Conservation (phyloP, 768 basidiomycete genomes). For the Boletus fagicola region DNA sequence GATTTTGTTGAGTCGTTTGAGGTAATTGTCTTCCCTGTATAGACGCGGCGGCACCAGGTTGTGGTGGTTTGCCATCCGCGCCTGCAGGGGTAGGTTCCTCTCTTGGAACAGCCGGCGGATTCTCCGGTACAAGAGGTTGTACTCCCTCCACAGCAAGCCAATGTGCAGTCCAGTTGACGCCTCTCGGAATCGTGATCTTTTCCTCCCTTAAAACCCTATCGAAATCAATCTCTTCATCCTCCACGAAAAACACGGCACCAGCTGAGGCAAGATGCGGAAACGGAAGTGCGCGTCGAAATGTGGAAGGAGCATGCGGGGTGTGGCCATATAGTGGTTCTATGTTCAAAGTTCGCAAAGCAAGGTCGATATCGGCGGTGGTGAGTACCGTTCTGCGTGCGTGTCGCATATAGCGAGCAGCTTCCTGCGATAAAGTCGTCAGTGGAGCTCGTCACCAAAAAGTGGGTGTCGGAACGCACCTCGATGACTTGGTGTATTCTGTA, state of each 20-base stretch:
- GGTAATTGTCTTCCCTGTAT: slow-evolving; percentile 27
- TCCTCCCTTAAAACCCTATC: slow-evolving; percentile 86
- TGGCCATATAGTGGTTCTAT: slow-evolving; percentile 91
- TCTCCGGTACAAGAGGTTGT: slow-evolving; percentile 94
- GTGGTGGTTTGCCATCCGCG: slow-evolving; percentile 31
- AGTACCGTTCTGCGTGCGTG: slow-evolving; percentile 90
- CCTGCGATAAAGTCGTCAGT: slow-evolving; percentile 37
- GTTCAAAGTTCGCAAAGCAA: slow-evolving; percentile 90
- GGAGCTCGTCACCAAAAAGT: background rate
- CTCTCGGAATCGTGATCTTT: slow-evolving; percentile 77
- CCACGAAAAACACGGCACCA: slow-evolving; percentile 85
- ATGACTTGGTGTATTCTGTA: slow-evolving; percentile 94
- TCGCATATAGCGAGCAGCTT: slow-evolving; percentile 96
- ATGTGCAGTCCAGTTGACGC: slow-evolving; percentile 87
- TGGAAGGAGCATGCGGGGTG: slow-evolving; percentile 32
- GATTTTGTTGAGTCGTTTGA: slow-evolving; percentile 44
- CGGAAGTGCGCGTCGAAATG: slow-evolving; percentile 45
- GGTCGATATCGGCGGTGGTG: slow-evolving; percentile 87
- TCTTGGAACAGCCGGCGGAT: slow-evolving; percentile 79
- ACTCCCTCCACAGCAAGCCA: slow-evolving; percentile 99
- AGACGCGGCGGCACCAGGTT: slow-evolving; percentile 22
- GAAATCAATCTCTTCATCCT: slow-evolving; percentile 98
- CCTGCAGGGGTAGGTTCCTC: slow-evolving; percentile 40
- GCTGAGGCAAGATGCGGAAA: slow-evolving; percentile 44
- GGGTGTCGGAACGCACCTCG: slow-evolving; percentile 52